Conservation (phyloP, 2,329 filamentous ascomycete genomes). For the Aspergillus viridinutans region DNA sequence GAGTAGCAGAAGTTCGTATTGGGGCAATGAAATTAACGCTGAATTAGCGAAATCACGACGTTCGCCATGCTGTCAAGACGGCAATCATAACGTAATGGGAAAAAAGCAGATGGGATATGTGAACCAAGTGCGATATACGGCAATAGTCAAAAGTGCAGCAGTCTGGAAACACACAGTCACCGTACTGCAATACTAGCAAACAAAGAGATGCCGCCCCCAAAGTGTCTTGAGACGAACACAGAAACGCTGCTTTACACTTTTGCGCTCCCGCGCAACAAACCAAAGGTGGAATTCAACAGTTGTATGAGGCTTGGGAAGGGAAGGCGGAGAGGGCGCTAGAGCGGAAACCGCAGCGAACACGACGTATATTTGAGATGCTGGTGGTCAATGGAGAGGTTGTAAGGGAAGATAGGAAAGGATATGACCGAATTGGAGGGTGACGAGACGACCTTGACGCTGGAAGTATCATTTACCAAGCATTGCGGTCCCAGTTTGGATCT, state of each 20-base stretch:
- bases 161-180: background rate
- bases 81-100: background rate
- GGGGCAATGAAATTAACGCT: background rate
- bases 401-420: background rate
- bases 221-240: background rate
- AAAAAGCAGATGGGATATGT: background rate
- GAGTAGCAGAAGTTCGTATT: background rate
- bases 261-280: background rate
- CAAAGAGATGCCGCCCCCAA: background rate
- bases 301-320: background rate
- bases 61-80: background rate
- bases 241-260: background rate
- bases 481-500: conserved; percentile 73
- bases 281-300: background rate
- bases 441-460: background rate
- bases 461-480: conserved; percentile 62
- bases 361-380: background rate
- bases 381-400: background rate
- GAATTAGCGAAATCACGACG: background rate
- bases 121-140: background rate
- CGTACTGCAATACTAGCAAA: background rate
- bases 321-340: background rate
- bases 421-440: background rate
- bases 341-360: background rate
- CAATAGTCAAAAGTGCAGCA: background rate